Percentiles rank a stretch among this genome's conserved stretches.
Evolutionary conservation across 192 early-diverging fungal species (phyloP).

Genomic region (Coemansia sp.): DNA sequence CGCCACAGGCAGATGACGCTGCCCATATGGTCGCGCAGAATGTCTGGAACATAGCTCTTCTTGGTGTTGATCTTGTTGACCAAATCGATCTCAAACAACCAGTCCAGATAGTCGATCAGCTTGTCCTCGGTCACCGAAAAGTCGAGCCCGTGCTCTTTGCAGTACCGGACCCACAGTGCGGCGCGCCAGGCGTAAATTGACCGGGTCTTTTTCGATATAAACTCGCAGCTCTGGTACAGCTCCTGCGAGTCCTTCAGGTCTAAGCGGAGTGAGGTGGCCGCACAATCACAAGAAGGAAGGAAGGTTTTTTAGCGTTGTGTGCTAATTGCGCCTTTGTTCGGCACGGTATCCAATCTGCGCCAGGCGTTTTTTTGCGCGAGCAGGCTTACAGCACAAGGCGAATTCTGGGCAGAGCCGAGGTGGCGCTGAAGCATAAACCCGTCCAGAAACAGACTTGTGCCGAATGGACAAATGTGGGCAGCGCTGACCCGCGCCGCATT

Average conservation of each 20-base stretch:
- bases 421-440: not conserved
- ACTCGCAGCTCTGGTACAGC: constrained; percentile 43
- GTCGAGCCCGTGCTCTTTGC: constrained; percentile 32
- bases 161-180: constrained; percentile 49
- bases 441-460: not conserved
- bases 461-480: not conserved
- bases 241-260: constrained; percentile 51
- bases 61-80: constrained; percentile 53
- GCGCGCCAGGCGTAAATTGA: constrained; percentile 51
- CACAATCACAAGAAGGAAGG: not conserved
- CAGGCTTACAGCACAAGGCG: no score
- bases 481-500: not conserved
- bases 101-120: constrained; percentile 46
- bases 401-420: not conserved
- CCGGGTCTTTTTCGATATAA: constrained; percentile 51
- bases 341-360: not conserved
- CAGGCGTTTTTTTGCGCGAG: no score
- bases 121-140: constrained; percentile 45
- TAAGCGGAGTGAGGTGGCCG: constrained; percentile 9
- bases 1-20: constrained; percentile 51
- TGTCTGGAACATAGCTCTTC: constrained; percentile 50
- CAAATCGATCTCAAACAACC: constrained; percentile 48
- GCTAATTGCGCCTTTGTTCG: not conserved
- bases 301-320: constrained; percentile 1
- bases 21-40: constrained; percentile 52